A percentile compares a stretch with the other conserved stretches of the same genome.
phyloP scores from a whole-genome alignment of 106 monocot species.

The Chionographis japonica region DNA sequence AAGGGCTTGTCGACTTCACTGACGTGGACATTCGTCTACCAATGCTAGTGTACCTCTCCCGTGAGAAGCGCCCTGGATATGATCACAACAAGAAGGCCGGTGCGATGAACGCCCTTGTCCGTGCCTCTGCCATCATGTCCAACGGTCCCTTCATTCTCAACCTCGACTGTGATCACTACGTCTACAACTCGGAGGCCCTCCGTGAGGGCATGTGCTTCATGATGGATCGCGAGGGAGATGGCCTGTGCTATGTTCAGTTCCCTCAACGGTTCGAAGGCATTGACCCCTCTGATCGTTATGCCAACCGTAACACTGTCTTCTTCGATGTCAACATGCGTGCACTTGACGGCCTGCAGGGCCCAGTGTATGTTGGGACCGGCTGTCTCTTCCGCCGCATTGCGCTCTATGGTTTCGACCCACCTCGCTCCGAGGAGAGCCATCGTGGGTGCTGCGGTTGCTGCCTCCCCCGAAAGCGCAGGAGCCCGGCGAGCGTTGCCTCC shows the following conservation, averaged over 20 bases:
- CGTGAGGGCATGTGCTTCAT: conserved; percentile 81
- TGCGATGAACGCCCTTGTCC: conserved; percentile 75
- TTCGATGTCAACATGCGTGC: conserved; percentile 97
- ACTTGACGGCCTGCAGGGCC: conserved; percentile 75
- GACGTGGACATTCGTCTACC: conserved; percentile 58
- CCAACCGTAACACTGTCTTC: conserved; percentile 91
- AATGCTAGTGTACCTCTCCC: conserved; percentile 65
- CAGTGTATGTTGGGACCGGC: conserved; percentile 69
- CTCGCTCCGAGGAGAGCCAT: conserved; percentile 37
- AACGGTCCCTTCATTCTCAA: conserved; percentile 74
- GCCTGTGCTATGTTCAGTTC: conserved; percentile 86
- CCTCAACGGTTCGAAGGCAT: conserved; percentile 91
- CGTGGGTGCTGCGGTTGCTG: conserved; percentile 55
- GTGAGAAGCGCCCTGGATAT: conserved; percentile 69
- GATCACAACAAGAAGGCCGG: conserved; percentile 83
- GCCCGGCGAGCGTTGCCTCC: conserved; percentile 4
- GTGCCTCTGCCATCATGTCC: conserved; percentile 66
- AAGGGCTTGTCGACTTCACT: conserved; percentile 30
- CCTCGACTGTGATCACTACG: conserved; percentile 66
- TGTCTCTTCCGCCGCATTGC: conserved; percentile 61
- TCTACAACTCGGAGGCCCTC: conserved; percentile 57
- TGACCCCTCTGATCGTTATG: conserved; percentile 90
- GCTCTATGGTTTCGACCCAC: conserved; percentile 66
- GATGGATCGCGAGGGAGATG: conserved; percentile 89
- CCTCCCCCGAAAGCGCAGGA: conserved; percentile 28